Evolutionary conservation across 306 rosid genomes (phyloP).

Genomic region (Parietaria judaica): DNA sequence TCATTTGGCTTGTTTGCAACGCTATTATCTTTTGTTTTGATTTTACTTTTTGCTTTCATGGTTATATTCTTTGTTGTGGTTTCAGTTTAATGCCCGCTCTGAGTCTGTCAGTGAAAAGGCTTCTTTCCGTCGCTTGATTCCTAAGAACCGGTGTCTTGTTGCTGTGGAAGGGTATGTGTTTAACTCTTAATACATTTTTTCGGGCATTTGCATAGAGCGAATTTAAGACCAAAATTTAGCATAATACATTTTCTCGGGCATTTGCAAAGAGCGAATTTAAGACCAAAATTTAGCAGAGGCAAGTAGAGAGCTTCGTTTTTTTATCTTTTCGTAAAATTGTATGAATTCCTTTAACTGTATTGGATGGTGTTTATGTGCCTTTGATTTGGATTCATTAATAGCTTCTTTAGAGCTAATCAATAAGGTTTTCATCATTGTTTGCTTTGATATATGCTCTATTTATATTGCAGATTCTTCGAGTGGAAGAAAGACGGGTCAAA

Average conservation of each 20-base stretch:
- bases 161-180: slow-evolving; percentile 67
- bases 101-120: slow-evolving; percentile 67
- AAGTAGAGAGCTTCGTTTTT: no score
- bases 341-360: not conserved
- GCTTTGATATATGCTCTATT: not conserved
- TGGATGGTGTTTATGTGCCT: not conserved
- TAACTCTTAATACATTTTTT: not conserved
- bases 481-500: slow-evolving; percentile 88
- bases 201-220: no score
- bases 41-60: not conserved
- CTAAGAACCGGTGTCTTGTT: slow-evolving; percentile 74
- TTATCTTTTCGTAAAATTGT: no score
- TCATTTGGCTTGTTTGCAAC: not conserved
- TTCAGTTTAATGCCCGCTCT: slow-evolving; percentile 84
- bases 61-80: not conserved
- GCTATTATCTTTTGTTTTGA: not conserved
- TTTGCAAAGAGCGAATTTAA: no score
- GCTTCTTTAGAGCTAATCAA: not conserved
- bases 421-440: not conserved
- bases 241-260: no score
- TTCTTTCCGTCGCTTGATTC: slow-evolving; percentile 67
- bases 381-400: not conserved
- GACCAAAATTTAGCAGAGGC: no score
- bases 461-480: slow-evolving; percentile 59
- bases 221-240: no score